These are phyloP conservation scores for Arthroderma uncinatum DNA, from an alignment of 2,329 filamentous ascomycete genomes.

Conservation along the genomic window DNA sequence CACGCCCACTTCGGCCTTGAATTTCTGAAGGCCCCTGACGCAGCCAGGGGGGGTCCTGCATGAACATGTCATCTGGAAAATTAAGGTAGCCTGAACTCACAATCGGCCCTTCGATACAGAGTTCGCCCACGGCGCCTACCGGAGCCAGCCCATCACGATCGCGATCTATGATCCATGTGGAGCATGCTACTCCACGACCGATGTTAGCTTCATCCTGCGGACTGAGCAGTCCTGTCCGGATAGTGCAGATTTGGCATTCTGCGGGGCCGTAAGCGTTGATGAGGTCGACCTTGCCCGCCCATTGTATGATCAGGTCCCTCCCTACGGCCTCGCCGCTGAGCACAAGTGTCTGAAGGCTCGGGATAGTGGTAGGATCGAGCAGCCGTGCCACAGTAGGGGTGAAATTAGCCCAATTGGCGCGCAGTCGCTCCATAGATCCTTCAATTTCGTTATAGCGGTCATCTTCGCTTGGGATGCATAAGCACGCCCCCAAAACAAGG, in stretches of 20 bases:
- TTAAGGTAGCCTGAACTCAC: conserved; percentile 29
- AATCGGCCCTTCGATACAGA: conserved; percentile 27
- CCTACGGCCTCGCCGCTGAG: conserved; percentile 29
- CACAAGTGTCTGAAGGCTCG: conserved; percentile 25
- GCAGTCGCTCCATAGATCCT: conserved; percentile 37
- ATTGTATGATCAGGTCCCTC: conserved; percentile 15
- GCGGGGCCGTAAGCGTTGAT: conserved; percentile 16
- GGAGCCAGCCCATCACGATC: conserved; percentile 12
- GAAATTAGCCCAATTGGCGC: conserved; percentile 43
- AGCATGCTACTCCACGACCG: not conserved
- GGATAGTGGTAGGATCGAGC: conserved; percentile 27
- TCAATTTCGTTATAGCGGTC: conserved; percentile 37
- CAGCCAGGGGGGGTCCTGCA: conserved; percentile 14
- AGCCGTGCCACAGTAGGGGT: conserved; percentile 44
- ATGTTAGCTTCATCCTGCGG: too few relatives aligned
- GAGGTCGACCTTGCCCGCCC: conserved; percentile 8
- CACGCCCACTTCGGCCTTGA: not conserved
- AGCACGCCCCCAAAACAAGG: conserved; percentile 29
- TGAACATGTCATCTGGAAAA: conserved; percentile 24
- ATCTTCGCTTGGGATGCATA: conserved; percentile 34
- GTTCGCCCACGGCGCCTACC: conserved; percentile 19
- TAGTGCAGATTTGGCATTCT: conserved; percentile 4
- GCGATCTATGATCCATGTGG: conserved; percentile 17
- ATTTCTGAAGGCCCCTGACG: not conserved
- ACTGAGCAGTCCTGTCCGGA: too few relatives aligned